Conservation (phyloP, 129 eudicot species). For the Erigeron canadensis region DNA sequence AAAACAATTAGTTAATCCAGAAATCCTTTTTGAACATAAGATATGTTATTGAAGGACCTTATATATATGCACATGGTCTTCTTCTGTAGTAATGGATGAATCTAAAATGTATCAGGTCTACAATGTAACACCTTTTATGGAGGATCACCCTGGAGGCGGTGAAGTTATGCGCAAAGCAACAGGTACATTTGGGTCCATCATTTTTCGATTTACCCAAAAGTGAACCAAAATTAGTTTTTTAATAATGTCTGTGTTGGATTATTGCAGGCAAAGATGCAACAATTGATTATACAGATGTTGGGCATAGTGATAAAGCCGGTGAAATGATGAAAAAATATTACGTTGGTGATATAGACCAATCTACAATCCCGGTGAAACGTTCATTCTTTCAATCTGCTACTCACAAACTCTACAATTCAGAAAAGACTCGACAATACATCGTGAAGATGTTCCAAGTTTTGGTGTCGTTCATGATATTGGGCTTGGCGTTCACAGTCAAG, state of each 20-base stretch:
- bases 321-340: constrained; percentile 23
- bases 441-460: constrained; percentile 20
- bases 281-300: constrained; percentile 20
- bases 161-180: constrained; percentile 28
- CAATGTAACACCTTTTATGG: constrained; percentile 24
- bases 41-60: no score
- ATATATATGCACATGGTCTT: no score
- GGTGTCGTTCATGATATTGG: constrained; percentile 26
- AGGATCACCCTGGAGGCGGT: constrained; percentile 29
- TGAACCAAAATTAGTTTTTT: neutral
- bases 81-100: no score
- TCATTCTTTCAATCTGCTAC: constrained; percentile 5
- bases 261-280: constrained; percentile 27
- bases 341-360: constrained; percentile 22
- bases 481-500: constrained; percentile 21
- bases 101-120: constrained; percentile 31
- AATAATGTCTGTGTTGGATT: neutral
- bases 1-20: neutral
- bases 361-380: constrained; percentile 21
- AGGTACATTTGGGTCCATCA: constrained; percentile 2
- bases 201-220: neutral
- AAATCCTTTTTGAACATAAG: no score
- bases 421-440: constrained; percentile 8
- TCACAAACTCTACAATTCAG: constrained; percentile 11
- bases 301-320: constrained; percentile 18